Evolutionary conservation across 805 yeast genomes (phyloP).

Genomic region (Zygosaccharomyces siamensis): DNA sequence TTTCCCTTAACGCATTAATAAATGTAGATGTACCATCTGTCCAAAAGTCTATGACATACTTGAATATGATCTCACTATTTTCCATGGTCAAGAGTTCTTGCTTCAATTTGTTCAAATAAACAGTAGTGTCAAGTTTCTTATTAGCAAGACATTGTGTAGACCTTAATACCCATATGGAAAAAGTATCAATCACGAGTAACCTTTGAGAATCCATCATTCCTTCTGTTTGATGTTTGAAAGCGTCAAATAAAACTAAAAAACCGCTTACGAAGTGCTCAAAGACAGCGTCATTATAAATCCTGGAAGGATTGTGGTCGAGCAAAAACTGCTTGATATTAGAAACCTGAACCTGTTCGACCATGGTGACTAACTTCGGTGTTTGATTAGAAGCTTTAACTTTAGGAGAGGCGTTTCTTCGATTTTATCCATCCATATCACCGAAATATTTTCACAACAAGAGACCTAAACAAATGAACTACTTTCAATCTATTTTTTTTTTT

Average conservation of each 20-base stretch:
- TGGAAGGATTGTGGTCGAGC: conserved; percentile 14
- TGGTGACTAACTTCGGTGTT: not conserved
- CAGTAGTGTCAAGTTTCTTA: conserved; percentile 17
- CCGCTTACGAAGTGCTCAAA: conserved; percentile 7
- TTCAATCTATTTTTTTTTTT: too few relatives aligned
- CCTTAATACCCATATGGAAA: conserved; percentile 62
- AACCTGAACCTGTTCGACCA: conserved; percentile 1
- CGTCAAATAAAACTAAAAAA: conserved; percentile 8
- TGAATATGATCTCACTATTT: conserved; percentile 37
- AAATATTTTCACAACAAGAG: not conserved
- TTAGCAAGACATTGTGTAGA: conserved; percentile 39
- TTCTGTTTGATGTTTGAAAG: conserved; percentile 8
- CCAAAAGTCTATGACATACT: conserved; percentile 63
- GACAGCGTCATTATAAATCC: conserved; percentile 5
- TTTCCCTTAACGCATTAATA: conserved; percentile 60
- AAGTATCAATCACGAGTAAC: conserved; percentile 50
- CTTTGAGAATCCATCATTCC: conserved; percentile 15
- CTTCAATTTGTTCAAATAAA: conserved; percentile 8
- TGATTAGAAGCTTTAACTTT: not conserved
- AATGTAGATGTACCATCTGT: conserved; percentile 66
- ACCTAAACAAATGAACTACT: not conserved
- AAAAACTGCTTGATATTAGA: conserved; percentile 8
- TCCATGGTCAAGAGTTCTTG: conserved; percentile 19
- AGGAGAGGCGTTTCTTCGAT: not conserved
- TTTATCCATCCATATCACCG: not conserved